Conservation (phyloP, 257 asterid genomes). For the Perilla frutescens region DNA sequence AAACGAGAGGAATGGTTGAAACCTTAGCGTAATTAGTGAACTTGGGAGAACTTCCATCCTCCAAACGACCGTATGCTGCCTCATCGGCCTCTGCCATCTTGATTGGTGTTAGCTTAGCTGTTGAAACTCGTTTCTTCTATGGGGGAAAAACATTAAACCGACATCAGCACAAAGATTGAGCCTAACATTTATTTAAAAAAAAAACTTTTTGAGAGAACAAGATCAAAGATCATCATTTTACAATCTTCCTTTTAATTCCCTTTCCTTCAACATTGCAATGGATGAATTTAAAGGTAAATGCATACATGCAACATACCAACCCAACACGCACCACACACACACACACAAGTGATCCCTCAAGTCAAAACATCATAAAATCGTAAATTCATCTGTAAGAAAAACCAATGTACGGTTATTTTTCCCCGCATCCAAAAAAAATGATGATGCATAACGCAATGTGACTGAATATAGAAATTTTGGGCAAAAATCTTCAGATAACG, state of each 20-base stretch:
- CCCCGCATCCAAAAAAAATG: not conserved
- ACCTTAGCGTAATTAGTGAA: slow-evolving; percentile 45
- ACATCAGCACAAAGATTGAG: not conserved
- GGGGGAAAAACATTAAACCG: not conserved
- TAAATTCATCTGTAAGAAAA: not conserved
- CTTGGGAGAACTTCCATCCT: slow-evolving; percentile 46
- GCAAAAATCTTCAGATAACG: slow-evolving; percentile 1
- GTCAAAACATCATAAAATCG: not conserved
- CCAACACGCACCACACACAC: not conserved
- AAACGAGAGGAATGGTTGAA: slow-evolving; percentile 54
- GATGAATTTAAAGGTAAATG: not conserved
- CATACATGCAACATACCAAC: not conserved
- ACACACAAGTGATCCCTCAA: not conserved
- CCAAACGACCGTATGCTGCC: slow-evolving; percentile 43
- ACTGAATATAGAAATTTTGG: not conserved
- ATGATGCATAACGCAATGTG: slow-evolving; percentile 5
- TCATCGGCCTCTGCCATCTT: slow-evolving; percentile 43
- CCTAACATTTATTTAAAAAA: not conserved
- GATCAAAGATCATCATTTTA: not conserved
- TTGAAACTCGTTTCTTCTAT: slow-evolving; percentile 43
- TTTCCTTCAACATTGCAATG: slow-evolving; percentile 7
- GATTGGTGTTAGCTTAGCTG: slow-evolving; percentile 32
- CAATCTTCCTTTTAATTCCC: not conserved
- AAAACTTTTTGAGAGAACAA: not conserved
- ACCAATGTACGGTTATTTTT: not conserved